A percentile compares a stretch with the other conserved stretches of the same genome.
These are phyloP conservation scores for Fomitopsis schrenkii DNA, from an alignment of 1,284 basidiomycete species.

Conservation along the genomic window DNA sequence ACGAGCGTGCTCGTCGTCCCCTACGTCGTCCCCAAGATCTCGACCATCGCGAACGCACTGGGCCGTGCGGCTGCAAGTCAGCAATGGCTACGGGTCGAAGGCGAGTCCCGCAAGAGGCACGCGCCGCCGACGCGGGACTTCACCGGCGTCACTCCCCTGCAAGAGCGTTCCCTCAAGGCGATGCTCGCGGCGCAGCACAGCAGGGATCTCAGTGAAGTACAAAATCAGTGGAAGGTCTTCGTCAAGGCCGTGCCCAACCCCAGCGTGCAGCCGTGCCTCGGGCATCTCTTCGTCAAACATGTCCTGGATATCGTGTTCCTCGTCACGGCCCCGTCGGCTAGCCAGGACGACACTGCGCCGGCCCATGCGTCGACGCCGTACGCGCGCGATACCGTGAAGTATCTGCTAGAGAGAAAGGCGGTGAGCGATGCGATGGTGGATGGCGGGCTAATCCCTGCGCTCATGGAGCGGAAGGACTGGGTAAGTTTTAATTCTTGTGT, in stretches of 20 bases:
- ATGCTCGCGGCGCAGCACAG: conserved; percentile 32
- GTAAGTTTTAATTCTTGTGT: conserved; percentile 34
- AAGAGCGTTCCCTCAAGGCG: conserved; percentile 33
- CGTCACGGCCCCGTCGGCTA: conserved; percentile 22
- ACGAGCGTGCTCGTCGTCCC: conserved; percentile 60
- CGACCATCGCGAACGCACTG: conserved; percentile 60
- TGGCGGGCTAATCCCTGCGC: conserved; percentile 46
- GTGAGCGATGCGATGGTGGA: conserved; percentile 59
- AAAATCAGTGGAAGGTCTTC: conserved; percentile 50
- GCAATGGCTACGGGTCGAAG: conserved; percentile 41
- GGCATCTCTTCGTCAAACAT: conserved; percentile 53
- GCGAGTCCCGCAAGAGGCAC: not conserved
- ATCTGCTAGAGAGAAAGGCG: conserved; percentile 48
- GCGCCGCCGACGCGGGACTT: conserved; percentile 3
- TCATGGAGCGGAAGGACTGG: conserved; percentile 60
- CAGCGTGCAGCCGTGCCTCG: conserved; percentile 22
- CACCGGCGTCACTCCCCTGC: conserved; percentile 25
- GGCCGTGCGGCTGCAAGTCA: conserved; percentile 44
- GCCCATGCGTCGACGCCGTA: conserved; percentile 27
- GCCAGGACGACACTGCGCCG: conserved; percentile 18
- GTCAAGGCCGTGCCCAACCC: conserved; percentile 23
- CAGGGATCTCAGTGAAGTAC: conserved; percentile 31
- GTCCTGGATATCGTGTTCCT: conserved; percentile 46
- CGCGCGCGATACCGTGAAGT: conserved; percentile 49
- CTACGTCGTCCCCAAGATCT: conserved; percentile 41